Base-by-base conservation (phyloP, 2,329 filamentous ascomycete genomes). In the Apiospora phragmitis region DNA sequence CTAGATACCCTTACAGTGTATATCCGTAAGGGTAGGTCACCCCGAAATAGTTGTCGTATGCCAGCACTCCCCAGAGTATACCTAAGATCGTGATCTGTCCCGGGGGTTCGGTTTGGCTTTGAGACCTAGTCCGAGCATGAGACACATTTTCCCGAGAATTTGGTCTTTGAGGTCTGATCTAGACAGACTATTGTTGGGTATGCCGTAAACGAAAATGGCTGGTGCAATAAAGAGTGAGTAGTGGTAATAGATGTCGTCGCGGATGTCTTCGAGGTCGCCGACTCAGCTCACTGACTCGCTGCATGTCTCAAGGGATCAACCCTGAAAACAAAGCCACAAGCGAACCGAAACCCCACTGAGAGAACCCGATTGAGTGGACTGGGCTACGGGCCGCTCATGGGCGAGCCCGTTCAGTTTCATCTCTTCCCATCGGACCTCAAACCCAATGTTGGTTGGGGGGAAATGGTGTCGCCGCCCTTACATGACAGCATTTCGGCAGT, bases 281-380 rank as follows among this genome's bases (percentile, higher is more conserved):
- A 12, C 51, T 35, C 29, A 11, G 29, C 49, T 35, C 29, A 12
- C 29, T 38, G 32, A 59, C 29, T 59, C 29, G 29, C 29, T 38
- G 32, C 2, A 18, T 62, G 55, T 38, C 55, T 62, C 55, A 14
- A 62, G 55, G 32, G 55, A 62, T 62, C 55, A 62, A 62, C 55
- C 55, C 55, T 62, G 21, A 38, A 38, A 62, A 62, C 3, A 38
- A 38, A 62, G 55, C 29, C 32, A n/a, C 32, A 9, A 38, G 32
- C 29, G 11, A n/a, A n/a, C 9, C 21, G 16, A 29, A 12, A 29
- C 49, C 55, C 55, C 32, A n/a, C 32, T 62, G 32, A 21, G 51
- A 59, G 55, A 62, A 62, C 32, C 55, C 55, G 55, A 24, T 24
- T n/a, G 55, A 62, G 55, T 62, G 32, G 55, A 38, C 55, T 62